These are phyloP conservation scores for Neoboletus subvelutipes DNA, from an alignment of 768 basidiomycete species.

Conservation along the genomic window DNA sequence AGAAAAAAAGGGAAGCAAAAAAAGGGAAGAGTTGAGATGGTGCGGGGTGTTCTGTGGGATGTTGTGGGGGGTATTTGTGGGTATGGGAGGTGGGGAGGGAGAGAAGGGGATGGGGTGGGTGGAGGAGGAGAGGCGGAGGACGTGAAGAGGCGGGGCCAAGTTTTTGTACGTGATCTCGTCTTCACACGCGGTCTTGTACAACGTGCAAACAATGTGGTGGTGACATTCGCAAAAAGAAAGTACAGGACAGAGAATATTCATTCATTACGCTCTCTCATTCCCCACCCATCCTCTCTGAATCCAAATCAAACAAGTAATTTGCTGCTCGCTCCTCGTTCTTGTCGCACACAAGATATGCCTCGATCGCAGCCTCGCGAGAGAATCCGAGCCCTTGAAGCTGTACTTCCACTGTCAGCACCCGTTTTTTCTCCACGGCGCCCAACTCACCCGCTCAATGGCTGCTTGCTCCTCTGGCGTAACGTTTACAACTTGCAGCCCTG, in stretches of 20 bases:
- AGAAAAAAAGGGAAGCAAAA: background rate
- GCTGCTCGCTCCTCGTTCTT: constrained; percentile 97
- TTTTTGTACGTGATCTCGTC: constrained; percentile 33
- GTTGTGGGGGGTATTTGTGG: constrained; percentile 26
- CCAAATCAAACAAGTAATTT: constrained; percentile 81
- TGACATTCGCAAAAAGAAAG: background rate
- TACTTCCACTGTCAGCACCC: constrained; percentile 3
- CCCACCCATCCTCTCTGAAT: constrained; percentile 40
- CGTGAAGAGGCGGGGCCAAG: constrained; percentile 19
- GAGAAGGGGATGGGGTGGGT: background rate
- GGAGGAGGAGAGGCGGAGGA: constrained; percentile 21
- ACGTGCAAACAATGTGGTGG: constrained; percentile 30
- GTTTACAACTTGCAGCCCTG: constrained; percentile 48
- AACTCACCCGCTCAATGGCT: constrained; percentile 83
- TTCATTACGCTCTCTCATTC: constrained; percentile 26
- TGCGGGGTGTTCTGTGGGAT: background rate
- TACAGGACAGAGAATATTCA: background rate
- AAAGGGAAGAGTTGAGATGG: too few species aligned
- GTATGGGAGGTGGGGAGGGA: constrained; percentile 24
- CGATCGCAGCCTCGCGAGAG: constrained; percentile 70
- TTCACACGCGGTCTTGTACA: constrained; percentile 27
- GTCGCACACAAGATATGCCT: constrained; percentile 94
- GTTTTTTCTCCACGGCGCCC: background rate
- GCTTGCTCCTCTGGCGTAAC: constrained; percentile 86
- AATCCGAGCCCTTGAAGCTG: constrained; percentile 91